phyloP scores from a whole-genome alignment of 345 rosid species.

The Raphanus raphanistrum region DNA sequence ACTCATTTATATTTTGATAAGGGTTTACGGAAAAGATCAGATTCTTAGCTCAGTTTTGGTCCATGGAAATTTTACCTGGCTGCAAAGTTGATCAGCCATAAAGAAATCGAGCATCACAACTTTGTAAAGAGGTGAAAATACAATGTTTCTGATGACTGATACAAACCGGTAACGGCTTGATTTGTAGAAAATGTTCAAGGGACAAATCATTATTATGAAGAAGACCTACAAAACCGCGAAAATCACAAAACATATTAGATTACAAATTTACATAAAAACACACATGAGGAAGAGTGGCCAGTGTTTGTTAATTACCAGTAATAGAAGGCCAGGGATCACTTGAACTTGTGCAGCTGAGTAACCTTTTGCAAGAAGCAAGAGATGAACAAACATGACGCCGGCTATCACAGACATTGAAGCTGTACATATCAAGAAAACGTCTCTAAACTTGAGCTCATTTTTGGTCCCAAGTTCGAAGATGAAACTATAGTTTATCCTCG shows the following conservation, averaged over 20 bases:
- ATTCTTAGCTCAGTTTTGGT: neutral
- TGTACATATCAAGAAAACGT: conserved; percentile 80
- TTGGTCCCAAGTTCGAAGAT: conserved; percentile 77
- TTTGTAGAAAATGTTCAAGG: conserved; percentile 69
- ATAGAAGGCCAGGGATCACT: conserved; percentile 80
- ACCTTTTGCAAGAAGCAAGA: conserved; percentile 71
- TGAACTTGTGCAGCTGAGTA: conserved; percentile 69
- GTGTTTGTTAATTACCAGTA: conserved; percentile 55
- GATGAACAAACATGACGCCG: conserved; percentile 82
- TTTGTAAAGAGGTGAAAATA: conserved; percentile 89
- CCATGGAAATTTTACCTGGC: conserved; percentile 59
- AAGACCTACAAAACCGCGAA: conserved; percentile 46
- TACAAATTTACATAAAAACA: neutral
- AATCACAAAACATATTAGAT: conserved; percentile 9
- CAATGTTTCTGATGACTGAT: conserved; percentile 66
- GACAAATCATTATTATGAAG: conserved; percentile 62
- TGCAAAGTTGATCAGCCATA: conserved; percentile 99
- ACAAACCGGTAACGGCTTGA: conserved; percentile 77
- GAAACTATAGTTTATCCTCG: conserved; percentile 89
- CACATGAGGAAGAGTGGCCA: conserved; percentile 2
- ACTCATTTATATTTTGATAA: neutral
- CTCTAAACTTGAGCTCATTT: conserved; percentile 90
- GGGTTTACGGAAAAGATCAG: neutral
- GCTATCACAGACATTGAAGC: conserved; percentile 69
- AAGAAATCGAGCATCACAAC: conserved; percentile 97